phyloP scores from a whole-genome alignment of 192 early-diverging fungal species.

The Diversispora epigaea region DNA sequence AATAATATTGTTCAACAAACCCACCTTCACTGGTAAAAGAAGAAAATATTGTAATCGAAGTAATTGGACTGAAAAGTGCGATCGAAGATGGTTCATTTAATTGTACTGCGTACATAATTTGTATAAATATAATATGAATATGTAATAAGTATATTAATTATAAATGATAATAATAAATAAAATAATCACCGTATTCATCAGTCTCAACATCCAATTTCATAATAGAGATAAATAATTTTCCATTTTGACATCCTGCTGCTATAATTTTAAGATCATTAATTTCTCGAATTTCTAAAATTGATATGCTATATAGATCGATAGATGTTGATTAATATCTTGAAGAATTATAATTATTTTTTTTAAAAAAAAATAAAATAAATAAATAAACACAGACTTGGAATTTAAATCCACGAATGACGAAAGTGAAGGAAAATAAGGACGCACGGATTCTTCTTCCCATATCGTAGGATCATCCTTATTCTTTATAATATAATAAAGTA shows the following conservation, averaged over 20 bases:
- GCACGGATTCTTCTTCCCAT: slow-evolving; percentile 16
- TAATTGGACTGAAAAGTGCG: slow-evolving; percentile 17
- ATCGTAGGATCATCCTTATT: background rate
- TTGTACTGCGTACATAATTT: background rate
- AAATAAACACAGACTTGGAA: background rate
- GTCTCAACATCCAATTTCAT: background rate
- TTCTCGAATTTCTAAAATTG: slow-evolving; percentile 25
- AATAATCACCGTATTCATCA: slow-evolving; percentile 1
- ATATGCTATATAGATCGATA: background rate
- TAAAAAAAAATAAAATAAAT: background rate
- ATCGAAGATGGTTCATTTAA: background rate
- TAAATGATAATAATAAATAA: background rate
- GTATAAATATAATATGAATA: too few species aligned
- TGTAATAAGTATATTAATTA: background rate
- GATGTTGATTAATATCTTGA: too few species aligned
- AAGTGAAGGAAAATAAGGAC: slow-evolving; percentile 16
- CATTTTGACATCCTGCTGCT: slow-evolving; percentile 32
- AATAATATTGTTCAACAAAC: background rate
- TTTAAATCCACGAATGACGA: background rate
- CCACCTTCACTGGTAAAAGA: slow-evolving; percentile 23
- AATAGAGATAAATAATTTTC: slow-evolving; percentile 18
- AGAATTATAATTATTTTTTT: too few species aligned
- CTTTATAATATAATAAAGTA: too few species aligned
- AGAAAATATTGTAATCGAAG: slow-evolving; percentile 19
- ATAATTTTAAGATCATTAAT: slow-evolving; percentile 17